These are phyloP conservation scores for Quercus cerris DNA, from an alignment of 306 rosid species.

Conservation along the genomic window DNA sequence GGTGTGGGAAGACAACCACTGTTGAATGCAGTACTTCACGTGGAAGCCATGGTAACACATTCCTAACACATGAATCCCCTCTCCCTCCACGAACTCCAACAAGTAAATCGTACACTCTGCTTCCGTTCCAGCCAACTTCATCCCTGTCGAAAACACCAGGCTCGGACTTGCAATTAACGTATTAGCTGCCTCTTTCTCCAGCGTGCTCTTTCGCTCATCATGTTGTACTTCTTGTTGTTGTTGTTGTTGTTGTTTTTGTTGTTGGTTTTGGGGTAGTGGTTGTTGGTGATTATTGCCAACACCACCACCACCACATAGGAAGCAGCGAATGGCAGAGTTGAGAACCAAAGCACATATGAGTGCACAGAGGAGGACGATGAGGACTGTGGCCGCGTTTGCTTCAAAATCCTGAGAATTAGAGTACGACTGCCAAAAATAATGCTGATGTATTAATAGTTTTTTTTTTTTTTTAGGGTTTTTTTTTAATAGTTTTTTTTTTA, in stretches of 20 bases:
- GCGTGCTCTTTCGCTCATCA: conserved; percentile 9
- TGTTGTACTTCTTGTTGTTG: not conserved
- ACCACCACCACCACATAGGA: conserved; percentile 24
- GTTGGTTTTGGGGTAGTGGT: not conserved
- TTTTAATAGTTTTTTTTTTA: no score
- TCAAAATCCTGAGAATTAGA: conserved; percentile 40
- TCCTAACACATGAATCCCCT: conserved; percentile 34
- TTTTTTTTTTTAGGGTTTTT: no score
- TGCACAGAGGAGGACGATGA: conserved; percentile 49
- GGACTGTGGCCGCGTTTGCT: conserved; percentile 39
- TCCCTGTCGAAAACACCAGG: conserved; percentile 30
- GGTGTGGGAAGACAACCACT: conserved; percentile 36
- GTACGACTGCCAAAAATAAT: conserved; percentile 29
- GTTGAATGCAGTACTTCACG: conserved; percentile 30
- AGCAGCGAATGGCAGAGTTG: conserved; percentile 44
- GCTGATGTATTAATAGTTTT: no score
- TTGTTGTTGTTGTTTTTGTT: no score
- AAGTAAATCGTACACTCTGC: conserved; percentile 52
- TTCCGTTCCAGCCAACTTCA: conserved; percentile 34
- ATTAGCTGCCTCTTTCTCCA: not conserved
- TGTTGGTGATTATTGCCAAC: not conserved
- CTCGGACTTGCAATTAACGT: conserved; percentile 15
- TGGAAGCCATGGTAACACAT: conserved; percentile 52
- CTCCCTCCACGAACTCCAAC: conserved; percentile 46
- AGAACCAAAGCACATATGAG: conserved; percentile 42